These are phyloP conservation scores for Salicornia ramosissima DNA, from an alignment of 148 eudicot species.

Conservation along the genomic window DNA sequence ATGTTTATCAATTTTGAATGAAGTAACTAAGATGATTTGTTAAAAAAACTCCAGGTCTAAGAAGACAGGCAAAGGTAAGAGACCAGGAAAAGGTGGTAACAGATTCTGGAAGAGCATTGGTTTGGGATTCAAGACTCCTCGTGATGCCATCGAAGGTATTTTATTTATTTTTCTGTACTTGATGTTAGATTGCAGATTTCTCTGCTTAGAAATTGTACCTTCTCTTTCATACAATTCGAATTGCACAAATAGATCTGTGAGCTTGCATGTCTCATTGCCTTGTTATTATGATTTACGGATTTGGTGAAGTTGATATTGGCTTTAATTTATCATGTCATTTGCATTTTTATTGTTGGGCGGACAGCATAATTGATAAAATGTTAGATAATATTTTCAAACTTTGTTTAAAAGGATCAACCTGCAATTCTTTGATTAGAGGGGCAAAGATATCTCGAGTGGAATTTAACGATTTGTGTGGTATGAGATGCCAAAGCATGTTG, in stretches of 20 bases:
- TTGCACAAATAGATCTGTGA: neutral
- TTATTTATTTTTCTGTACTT: neutral
- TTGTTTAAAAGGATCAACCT: no score
- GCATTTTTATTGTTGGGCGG: neutral
- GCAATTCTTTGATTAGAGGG: no score
- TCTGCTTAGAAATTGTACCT: no score
- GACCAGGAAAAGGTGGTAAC: slow-evolving; percentile 65
- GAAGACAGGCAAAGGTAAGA: slow-evolving; percentile 51
- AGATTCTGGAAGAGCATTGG: slow-evolving; percentile 56
- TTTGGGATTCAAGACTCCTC: slow-evolving; percentile 52
- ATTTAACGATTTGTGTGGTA: no score
- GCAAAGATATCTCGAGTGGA: no score
- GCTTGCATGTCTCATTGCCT: no score
- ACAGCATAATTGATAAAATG: neutral
- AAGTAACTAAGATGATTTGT: neutral
- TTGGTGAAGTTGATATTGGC: neutral
- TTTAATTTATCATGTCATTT: neutral
- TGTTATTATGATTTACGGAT: no score
- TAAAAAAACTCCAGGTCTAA: slow-evolving; percentile 32
- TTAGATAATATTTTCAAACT: no score
- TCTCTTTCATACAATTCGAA: neutral
- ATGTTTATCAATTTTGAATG: neutral
- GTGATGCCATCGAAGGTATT: slow-evolving; percentile 47
- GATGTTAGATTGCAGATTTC: neutral
- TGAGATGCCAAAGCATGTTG: no score